Evolutionary conservation across 768 basidiomycete genomes (phyloP).

Genomic region (Leucocoprinus sp.): DNA sequence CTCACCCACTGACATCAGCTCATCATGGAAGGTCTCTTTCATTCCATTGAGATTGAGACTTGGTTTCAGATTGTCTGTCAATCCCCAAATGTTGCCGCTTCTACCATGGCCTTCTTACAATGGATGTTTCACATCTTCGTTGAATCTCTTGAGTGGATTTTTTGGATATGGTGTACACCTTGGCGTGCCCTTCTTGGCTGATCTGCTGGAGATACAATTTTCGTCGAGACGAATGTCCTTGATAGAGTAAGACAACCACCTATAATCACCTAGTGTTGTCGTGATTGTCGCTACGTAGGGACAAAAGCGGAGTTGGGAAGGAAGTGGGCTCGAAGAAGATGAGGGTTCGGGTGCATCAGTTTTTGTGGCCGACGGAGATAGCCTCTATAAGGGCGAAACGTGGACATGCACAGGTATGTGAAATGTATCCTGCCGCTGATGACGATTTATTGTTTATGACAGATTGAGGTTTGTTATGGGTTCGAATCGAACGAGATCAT

Average conservation of each 20-base stretch:
- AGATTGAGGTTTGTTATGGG: slow-evolving; percentile 77
- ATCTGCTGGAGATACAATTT: slow-evolving; percentile 71
- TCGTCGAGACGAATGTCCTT: slow-evolving; percentile 42
- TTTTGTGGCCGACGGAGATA: slow-evolving; percentile 57
- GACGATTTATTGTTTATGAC: too few relatives aligned
- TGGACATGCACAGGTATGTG: slow-evolving; percentile 48
- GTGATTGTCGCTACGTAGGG: slow-evolving; percentile 67
- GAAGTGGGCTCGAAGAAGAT: slow-evolving; percentile 32
- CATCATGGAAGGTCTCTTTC: too few relatives aligned
- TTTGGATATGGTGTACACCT: too few relatives aligned
- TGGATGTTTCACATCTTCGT: too few relatives aligned
- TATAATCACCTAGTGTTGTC: slow-evolving; percentile 59
- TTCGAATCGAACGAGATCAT: slow-evolving; percentile 40
- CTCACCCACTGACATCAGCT: too few relatives aligned
- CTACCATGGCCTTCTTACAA: too few relatives aligned
- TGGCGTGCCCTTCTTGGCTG: too few relatives aligned
- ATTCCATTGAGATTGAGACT: too few relatives aligned
- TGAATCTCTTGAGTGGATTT: too few relatives aligned
- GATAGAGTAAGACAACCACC: slow-evolving; percentile 29
- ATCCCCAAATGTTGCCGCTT: too few relatives aligned
- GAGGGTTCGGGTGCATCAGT: slow-evolving; percentile 68
- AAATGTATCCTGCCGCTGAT: too few relatives aligned
- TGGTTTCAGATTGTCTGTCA: too few relatives aligned
- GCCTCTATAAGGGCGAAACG: slow-evolving; percentile 52
- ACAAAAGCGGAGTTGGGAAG: slow-evolving; percentile 20